Evolutionary conservation across 1,284 basidiomycete genomes (phyloP).

Genomic region (Anthracocystis panici-leucophaei): DNA sequence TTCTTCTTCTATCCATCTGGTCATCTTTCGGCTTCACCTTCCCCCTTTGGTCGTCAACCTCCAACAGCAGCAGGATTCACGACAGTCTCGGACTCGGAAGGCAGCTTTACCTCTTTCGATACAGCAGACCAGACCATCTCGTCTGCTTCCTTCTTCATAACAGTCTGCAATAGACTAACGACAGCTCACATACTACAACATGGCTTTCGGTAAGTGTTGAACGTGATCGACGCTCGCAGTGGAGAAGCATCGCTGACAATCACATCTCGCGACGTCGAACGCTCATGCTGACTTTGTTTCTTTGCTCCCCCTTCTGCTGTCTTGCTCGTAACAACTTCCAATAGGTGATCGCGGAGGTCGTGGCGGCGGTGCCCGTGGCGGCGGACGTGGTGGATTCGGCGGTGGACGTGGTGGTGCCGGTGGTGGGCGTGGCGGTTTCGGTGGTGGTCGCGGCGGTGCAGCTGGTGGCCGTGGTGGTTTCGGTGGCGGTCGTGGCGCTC

Average conservation of each 20-base stretch:
- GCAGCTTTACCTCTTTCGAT: not conserved
- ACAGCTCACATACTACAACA: slow-evolving; percentile 22
- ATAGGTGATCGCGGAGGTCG: slow-evolving; percentile 63
- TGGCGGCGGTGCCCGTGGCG: slow-evolving; percentile 57
- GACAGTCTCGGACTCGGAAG: slow-evolving; percentile 8
- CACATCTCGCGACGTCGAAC: not conserved
- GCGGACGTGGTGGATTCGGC: slow-evolving; percentile 60
- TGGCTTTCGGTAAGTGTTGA: slow-evolving; percentile 49
- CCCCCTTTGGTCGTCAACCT: slow-evolving; percentile 2
- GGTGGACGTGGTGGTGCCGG: slow-evolving; percentile 72
- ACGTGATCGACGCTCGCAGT: not conserved
- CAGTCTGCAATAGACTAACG: slow-evolving; percentile 34
- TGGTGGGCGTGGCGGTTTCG: slow-evolving; percentile 70
- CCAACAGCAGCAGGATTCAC: not conserved
- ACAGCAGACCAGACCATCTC: slow-evolving; percentile 15
- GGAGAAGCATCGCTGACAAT: not conserved
- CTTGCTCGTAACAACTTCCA: not conserved
- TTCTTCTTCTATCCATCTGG: slow-evolving; percentile 1
- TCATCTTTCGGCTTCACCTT: slow-evolving; percentile 7
- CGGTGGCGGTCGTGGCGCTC: slow-evolving; percentile 55
- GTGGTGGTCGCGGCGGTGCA: slow-evolving; percentile 70
- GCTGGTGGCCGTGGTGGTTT: slow-evolving; percentile 71
- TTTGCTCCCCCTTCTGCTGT: slow-evolving; percentile 3
- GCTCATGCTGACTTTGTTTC: slow-evolving; percentile 12
- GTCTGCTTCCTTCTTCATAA: slow-evolving; percentile 9